A percentile compares a stretch with the other conserved stretches of the same genome.
Evolutionary conservation across 2,329 filamentous ascomycete genomes (phyloP).

Genomic region (Aspergillus ochraceoroseus): DNA sequence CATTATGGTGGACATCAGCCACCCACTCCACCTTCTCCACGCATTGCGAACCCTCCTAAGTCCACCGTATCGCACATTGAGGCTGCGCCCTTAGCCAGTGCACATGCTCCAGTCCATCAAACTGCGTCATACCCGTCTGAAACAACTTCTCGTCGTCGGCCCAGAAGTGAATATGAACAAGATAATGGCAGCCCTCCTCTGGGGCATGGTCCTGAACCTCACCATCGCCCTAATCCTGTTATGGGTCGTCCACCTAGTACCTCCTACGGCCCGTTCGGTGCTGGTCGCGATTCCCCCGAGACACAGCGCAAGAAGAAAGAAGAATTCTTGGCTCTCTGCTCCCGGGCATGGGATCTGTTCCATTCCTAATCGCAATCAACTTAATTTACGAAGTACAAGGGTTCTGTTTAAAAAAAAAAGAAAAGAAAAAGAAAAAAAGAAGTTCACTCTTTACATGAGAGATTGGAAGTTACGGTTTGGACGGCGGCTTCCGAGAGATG

Average conservation of each 20-base stretch:
- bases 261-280: conserved; percentile 68
- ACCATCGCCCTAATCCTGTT: conserved; percentile 38
- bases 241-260: conserved; percentile 24
- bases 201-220: conserved; percentile 61
- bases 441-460: too few relatives aligned
- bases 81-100: conserved; percentile 64
- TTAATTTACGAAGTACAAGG: too few relatives aligned
- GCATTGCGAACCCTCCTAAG: conserved; percentile 28
- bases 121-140: conserved; percentile 26
- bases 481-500: too few relatives aligned
- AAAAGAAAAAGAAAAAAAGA: too few relatives aligned
- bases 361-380: conserved; percentile 61
- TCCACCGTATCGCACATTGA: conserved; percentile 26
- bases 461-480: conserved; percentile 1
- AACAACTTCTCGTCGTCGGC: conserved; percentile 58
- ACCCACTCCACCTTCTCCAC: conserved; percentile 78
- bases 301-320: conserved; percentile 82
- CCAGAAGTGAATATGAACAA: conserved; percentile 81
- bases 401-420: too few relatives aligned
- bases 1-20: conserved; percentile 94
- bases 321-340: conserved; percentile 81
- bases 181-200: conserved; percentile 83
- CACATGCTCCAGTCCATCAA: conserved; percentile 51
- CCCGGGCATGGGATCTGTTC: conserved; percentile 92
- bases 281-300: conserved; percentile 76